Evolutionary conservation across 116 monocot genomes (phyloP).

Genomic region (Dioscorea cayenensis): DNA sequence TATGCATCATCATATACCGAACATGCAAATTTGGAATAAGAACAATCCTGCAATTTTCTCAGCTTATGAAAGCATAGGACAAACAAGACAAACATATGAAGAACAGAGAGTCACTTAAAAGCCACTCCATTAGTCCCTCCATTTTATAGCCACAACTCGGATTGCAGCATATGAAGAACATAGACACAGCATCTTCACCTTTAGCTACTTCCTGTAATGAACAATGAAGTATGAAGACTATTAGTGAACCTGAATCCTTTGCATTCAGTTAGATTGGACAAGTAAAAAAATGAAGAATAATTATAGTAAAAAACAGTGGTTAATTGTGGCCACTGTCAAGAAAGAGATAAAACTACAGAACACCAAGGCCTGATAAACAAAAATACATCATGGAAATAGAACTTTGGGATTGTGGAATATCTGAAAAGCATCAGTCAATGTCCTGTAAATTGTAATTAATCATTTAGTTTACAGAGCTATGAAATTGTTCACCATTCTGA

Average conservation of each 20-base stretch:
- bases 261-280: not conserved
- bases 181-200: conserved; percentile 56
- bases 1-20: too few relatives aligned
- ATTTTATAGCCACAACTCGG: conserved; percentile 64
- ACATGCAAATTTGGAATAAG: too few relatives aligned
- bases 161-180: conserved; percentile 75
- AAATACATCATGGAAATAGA: not conserved
- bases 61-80: too few relatives aligned
- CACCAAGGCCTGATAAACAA: too few relatives aligned
- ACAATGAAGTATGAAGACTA: not conserved
- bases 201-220: conserved; percentile 34
- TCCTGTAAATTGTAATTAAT: not conserved
- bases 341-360: too few relatives aligned
- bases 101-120: too few relatives aligned
- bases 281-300: not conserved
- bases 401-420: not conserved
- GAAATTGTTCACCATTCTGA: not conserved
- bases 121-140: conserved; percentile 46
- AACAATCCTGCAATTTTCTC: too few relatives aligned
- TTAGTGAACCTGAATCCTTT: too few relatives aligned
- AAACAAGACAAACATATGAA: too few relatives aligned
- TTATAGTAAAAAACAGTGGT: not conserved
- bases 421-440: not conserved
- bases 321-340: too few relatives aligned
- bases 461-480: not conserved